A percentile compares a stretch with the other conserved stretches of the same genome.
phyloP scores from a whole-genome alignment of 306 rosid species.

The Abrus precatorius region DNA sequence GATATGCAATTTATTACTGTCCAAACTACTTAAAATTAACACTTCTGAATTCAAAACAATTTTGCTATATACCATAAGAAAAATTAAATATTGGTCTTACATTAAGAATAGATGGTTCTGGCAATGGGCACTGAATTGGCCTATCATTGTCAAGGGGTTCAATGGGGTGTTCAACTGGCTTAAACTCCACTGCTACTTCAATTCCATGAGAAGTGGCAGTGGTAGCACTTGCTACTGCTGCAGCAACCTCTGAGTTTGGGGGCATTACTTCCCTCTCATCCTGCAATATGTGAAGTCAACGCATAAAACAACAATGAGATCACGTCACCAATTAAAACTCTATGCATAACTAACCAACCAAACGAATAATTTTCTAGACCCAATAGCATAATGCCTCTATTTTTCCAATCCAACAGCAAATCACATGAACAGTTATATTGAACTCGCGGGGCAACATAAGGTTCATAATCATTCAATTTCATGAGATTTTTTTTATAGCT shows the following conservation, averaged over 20 bases:
- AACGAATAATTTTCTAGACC: slow-evolving; percentile 23
- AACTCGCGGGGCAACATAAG: slow-evolving; percentile 9
- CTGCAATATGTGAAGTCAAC: slow-evolving; percentile 57
- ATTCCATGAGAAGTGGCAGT: slow-evolving; percentile 80
- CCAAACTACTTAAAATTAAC: slow-evolving; percentile 4
- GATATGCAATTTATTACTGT: not conserved
- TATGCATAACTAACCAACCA: slow-evolving; percentile 1
- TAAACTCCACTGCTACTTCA: slow-evolving; percentile 92
- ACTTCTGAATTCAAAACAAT: slow-evolving; percentile 19
- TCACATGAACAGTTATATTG: not conserved
- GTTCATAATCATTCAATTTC: slow-evolving; percentile 14
- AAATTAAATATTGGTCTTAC: slow-evolving; percentile 59
- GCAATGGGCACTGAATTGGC: slow-evolving; percentile 90
- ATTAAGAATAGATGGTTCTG: slow-evolving; percentile 93
- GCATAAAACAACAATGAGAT: slow-evolving; percentile 30
- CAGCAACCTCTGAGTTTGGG: slow-evolving; percentile 62
- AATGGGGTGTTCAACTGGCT: slow-evolving; percentile 91
- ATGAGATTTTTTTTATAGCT: not conserved
- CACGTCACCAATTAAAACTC: slow-evolving; percentile 27
- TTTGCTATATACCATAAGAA: not conserved
- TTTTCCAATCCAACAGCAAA: slow-evolving; percentile 35
- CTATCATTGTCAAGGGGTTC: slow-evolving; percentile 87
- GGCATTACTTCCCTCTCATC: slow-evolving; percentile 80
- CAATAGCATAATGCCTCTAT: slow-evolving; percentile 11
- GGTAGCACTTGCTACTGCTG: slow-evolving; percentile 50